These are phyloP conservation scores for Globisporangium solare DNA, from an alignment of 352 stramenopile species.

Conservation along the genomic window DNA sequence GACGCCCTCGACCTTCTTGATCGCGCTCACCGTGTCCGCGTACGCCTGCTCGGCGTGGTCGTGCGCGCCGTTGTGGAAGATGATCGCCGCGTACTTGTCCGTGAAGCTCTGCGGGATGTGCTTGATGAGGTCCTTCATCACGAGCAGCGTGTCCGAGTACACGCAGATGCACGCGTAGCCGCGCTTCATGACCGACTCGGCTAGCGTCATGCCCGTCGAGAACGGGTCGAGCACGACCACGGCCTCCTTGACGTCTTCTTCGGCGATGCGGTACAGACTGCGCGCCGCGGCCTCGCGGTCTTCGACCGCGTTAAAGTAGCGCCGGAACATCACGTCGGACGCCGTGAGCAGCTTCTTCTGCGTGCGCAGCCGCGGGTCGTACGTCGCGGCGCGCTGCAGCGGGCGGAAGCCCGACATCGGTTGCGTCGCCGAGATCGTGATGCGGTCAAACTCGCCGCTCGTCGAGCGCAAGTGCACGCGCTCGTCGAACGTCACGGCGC, in stretches of 20 bases:
- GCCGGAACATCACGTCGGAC: conserved; percentile 74
- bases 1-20: conserved; percentile 31
- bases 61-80: conserved; percentile 66
- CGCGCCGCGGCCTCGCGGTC: conserved; percentile 33
- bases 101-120: conserved; percentile 49
- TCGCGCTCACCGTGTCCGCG: conserved; percentile 29
- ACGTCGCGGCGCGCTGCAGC: conserved; percentile 74
- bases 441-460: conserved; percentile 17
- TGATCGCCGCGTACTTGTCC: conserved; percentile 48
- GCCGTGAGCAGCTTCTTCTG: conserved; percentile 58
- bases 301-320: conserved; percentile 83
- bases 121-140: conserved; percentile 70
- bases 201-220: conserved; percentile 92
- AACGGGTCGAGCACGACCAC: conserved; percentile 95
- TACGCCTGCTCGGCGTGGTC: conserved; percentile 25
- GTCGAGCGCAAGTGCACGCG: conserved; percentile 49
- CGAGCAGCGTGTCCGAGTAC: conserved; percentile 73
- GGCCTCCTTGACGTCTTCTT: conserved; percentile 39
- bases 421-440: conserved; percentile 41
- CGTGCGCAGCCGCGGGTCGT: conserved; percentile 61
- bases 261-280: conserved; percentile 59
- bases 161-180: conserved; percentile 82
- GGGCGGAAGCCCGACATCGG: conserved; percentile 65
- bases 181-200: conserved; percentile 78
- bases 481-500: conserved; percentile 80